Evolutionary conservation across 2,329 filamentous ascomycete genomes (phyloP).

Genomic region (Paramyrothecium sp.): DNA sequence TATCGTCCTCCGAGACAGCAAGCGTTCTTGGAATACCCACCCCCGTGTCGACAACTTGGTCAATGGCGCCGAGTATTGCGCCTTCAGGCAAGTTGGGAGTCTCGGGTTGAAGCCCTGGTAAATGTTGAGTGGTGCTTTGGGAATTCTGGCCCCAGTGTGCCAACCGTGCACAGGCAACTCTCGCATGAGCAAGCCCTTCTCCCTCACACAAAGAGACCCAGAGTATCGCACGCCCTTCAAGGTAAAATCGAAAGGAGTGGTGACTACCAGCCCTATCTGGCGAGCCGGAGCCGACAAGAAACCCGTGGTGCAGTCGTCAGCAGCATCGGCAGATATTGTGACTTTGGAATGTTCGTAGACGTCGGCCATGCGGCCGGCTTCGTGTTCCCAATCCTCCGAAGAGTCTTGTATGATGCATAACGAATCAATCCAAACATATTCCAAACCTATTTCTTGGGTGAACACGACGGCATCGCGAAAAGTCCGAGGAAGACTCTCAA

Average conservation of each 20-base stretch:
- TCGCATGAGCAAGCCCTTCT: neutral
- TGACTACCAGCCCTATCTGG: too few relatives aligned
- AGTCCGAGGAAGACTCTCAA: conserved; percentile 7
- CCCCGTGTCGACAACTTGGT: conserved; percentile 30
- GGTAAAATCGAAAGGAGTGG: too few relatives aligned
- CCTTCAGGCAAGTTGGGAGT: too few relatives aligned
- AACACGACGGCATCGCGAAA: conserved; percentile 10
- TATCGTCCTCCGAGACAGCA: too few relatives aligned
- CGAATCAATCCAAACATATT: conserved; percentile 13
- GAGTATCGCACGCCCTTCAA: neutral
- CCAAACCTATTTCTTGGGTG: conserved; percentile 4
- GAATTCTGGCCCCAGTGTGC: too few relatives aligned
- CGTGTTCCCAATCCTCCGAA: conserved; percentile 8
- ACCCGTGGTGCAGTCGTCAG: conserved; percentile 4
- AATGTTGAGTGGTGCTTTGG: too few relatives aligned
- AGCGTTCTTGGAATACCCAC: conserved; percentile 39
- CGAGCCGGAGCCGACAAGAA: too few relatives aligned
- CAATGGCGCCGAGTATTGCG: conserved; percentile 27
- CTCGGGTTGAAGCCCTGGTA: too few relatives aligned
- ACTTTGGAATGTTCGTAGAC: conserved; percentile 11
- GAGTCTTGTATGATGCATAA: conserved; percentile 14
- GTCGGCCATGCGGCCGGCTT: conserved; percentile 10
- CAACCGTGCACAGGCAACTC: conserved; percentile 21
- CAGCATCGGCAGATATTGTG: conserved; percentile 8
- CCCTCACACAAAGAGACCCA: conserved; percentile 4